Conservation (phyloP, 495 filamentous ascomycete species). For the Aspergillus saccharolyticus region DNA sequence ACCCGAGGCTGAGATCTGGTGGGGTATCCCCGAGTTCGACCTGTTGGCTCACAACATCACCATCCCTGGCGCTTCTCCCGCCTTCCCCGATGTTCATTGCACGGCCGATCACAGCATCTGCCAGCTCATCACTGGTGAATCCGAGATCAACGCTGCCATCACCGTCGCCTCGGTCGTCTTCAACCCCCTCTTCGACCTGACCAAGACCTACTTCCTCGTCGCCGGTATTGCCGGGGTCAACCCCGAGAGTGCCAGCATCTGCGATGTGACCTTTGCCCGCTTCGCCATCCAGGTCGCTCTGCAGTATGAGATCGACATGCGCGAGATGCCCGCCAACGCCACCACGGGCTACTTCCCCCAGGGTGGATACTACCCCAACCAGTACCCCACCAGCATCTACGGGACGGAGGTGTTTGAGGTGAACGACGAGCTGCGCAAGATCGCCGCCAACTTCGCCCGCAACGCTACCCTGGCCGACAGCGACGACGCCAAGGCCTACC, state of each 20-base stretch:
- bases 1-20: slow-evolving; percentile 66
- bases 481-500: slow-evolving; percentile 48
- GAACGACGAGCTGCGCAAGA: slow-evolving; percentile 54
- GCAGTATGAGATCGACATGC: slow-evolving; percentile 69
- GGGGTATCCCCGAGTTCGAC: slow-evolving; percentile 55
- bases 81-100: slow-evolving; percentile 62
- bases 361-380: slow-evolving; percentile 46
- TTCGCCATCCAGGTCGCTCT: slow-evolving; percentile 68
- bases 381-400: slow-evolving; percentile 62
- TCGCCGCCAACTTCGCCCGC: slow-evolving; percentile 52
- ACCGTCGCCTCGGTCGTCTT: slow-evolving; percentile 55
- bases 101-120: slow-evolving; percentile 52
- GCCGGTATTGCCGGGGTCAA: slow-evolving; percentile 70
- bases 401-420: slow-evolving; percentile 77
- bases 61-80: slow-evolving; percentile 59
- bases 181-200: slow-evolving; percentile 60
- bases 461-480: slow-evolving; percentile 54
- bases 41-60: slow-evolving; percentile 61
- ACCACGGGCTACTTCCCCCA: slow-evolving; percentile 63
- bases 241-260: slow-evolving; percentile 59
- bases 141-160: slow-evolving; percentile 70
- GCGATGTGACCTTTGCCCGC: slow-evolving; percentile 58
- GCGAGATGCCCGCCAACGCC: slow-evolving; percentile 62
- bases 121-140: slow-evolving; percentile 54
- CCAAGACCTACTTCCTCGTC: slow-evolving; percentile 63